Evolutionary conservation across 495 filamentous ascomycete species (phyloP).

Genomic region (Beverwykella pulmonaria): DNA sequence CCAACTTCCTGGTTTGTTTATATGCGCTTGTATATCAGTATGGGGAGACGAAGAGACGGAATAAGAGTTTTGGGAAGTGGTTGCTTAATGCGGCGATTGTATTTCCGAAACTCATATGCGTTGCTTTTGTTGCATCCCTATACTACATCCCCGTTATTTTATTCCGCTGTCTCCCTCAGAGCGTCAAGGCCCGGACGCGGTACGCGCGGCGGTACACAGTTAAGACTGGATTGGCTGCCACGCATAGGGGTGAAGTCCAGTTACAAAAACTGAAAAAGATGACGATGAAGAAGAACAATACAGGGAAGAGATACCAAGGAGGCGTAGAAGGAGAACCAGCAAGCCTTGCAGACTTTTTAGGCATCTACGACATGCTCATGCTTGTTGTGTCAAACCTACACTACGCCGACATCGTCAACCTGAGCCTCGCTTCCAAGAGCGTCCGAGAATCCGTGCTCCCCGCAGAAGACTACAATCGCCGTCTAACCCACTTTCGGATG

Average conservation of each 20-base stretch:
- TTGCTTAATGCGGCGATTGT: slow-evolving; percentile 4
- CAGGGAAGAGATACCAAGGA: background rate
- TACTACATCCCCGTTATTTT: slow-evolving; percentile 4
- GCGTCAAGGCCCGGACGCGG: slow-evolving; percentile 20
- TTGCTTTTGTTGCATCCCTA: slow-evolving; percentile 5
- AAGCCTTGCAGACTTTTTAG: slow-evolving; percentile 22
- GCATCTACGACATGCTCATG: slow-evolving; percentile 37
- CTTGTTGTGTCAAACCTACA: slow-evolving; percentile 26
- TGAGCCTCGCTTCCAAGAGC: slow-evolving; percentile 22
- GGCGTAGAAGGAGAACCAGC: background rate
- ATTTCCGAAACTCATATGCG: slow-evolving; percentile 9
- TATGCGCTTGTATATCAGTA: background rate
- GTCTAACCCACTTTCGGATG: slow-evolving; percentile 20
- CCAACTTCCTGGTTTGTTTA: slow-evolving; percentile 17
- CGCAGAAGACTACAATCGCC: slow-evolving; percentile 9
- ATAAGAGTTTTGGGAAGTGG: slow-evolving; percentile 1
- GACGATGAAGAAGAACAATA: background rate
- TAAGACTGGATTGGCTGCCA: slow-evolving; percentile 1
- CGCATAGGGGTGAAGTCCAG: slow-evolving; percentile 4
- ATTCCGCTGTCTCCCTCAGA: slow-evolving; percentile 25
- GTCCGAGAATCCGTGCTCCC: slow-evolving; percentile 33
- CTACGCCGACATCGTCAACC: slow-evolving; percentile 32
- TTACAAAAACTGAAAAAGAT: background rate
- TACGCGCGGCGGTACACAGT: slow-evolving; percentile 21
- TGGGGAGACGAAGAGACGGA: background rate